A percentile compares a stretch with the other conserved stretches of the same genome.
These are phyloP conservation scores for Trapa bicornis DNA, from an alignment of 345 rosid genomes.

Conservation along the genomic window DNA sequence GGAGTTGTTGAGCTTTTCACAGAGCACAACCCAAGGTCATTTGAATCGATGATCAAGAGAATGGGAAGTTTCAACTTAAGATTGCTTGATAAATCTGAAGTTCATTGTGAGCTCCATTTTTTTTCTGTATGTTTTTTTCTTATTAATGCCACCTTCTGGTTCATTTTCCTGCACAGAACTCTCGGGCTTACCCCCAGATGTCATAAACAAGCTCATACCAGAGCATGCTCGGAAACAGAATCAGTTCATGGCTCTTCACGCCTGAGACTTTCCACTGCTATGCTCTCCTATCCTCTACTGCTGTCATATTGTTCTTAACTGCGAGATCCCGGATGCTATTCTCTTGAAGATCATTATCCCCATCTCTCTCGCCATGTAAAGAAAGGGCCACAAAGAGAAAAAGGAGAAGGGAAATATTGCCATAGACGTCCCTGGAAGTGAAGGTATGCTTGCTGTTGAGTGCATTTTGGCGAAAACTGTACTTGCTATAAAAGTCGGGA, in stretches of 20 bases:
- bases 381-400: not conserved
- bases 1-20: too few relatives aligned
- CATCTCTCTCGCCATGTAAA: not conserved
- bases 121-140: not conserved
- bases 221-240: slow-evolving; percentile 90
- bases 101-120: not conserved
- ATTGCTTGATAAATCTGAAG: too few relatives aligned
- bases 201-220: slow-evolving; percentile 54
- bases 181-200: slow-evolving; percentile 57
- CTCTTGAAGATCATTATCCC: not conserved
- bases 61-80: too few relatives aligned
- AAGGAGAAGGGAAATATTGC: not conserved
- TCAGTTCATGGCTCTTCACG: slow-evolving; percentile 74
- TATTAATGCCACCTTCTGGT: not conserved
- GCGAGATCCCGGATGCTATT: not conserved
- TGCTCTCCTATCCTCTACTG: not conserved
- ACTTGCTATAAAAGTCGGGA: not conserved
- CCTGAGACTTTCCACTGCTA: slow-evolving; percentile 11
- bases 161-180: slow-evolving; percentile 35
- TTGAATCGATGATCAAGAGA: too few relatives aligned
- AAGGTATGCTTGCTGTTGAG: not conserved
- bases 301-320: not conserved
- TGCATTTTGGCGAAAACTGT: not conserved
- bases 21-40: too few relatives aligned
- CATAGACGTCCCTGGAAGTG: not conserved